These are phyloP conservation scores for Rhododendron molle DNA, from an alignment of 148 eudicot species.

Conservation along the genomic window DNA sequence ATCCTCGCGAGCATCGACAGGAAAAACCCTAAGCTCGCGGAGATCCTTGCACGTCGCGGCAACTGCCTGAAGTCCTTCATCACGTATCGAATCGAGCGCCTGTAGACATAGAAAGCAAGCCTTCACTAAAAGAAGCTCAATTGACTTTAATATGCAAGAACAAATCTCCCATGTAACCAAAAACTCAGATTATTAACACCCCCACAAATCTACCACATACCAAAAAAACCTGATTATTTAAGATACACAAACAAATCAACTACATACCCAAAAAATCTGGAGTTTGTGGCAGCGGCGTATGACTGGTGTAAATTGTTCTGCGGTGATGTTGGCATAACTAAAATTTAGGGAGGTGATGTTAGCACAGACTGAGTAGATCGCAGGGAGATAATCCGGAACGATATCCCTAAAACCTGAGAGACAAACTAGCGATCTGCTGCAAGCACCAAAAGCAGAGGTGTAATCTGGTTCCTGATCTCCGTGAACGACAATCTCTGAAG, in stretches of 20 bases:
- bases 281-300: constrained; percentile 68
- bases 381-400: constrained; percentile 51
- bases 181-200: constrained; percentile 12
- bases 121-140: not conserved
- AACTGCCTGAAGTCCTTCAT: constrained; percentile 83
- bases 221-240: constrained; percentile 30
- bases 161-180: constrained; percentile 41
- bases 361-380: constrained; percentile 62
- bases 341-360: constrained; percentile 76
- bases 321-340: constrained; percentile 69
- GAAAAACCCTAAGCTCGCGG: constrained; percentile 77
- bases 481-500: constrained; percentile 30
- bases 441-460: constrained; percentile 57
- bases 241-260: not conserved
- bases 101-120: constrained; percentile 16
- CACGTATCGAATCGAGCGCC: constrained; percentile 76
- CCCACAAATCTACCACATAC: constrained; percentile 26
- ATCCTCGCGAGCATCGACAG: constrained; percentile 64
- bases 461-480: constrained; percentile 59
- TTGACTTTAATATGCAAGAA: not conserved
- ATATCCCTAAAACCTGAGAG: constrained; percentile 77
- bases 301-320: constrained; percentile 55
- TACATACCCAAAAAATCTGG: constrained; percentile 64
- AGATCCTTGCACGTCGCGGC: constrained; percentile 74
- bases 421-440: constrained; percentile 66